Evolutionary conservation across 2,329 filamentous ascomycete genomes (phyloP).

Genomic region (Rhynchosporium graminicola): DNA sequence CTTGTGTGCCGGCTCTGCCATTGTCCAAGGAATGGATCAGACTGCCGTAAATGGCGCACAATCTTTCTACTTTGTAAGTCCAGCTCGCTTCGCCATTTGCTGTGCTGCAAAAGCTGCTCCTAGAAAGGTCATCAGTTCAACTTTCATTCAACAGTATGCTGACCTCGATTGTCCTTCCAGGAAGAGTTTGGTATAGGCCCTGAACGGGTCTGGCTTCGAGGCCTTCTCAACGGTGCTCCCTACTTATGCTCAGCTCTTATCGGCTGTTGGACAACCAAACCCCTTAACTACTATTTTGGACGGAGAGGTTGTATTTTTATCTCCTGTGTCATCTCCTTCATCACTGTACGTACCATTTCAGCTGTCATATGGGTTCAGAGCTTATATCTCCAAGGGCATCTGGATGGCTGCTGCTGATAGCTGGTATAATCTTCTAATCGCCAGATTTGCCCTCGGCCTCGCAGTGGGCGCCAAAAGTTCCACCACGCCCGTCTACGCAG

Average conservation of each 20-base stretch:
- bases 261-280: conserved; percentile 55
- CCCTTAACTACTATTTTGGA: conserved; percentile 64
- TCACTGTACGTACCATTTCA: conserved; percentile 13
- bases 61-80: conserved; percentile 53
- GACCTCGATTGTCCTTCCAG: not conserved
- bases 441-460: conserved; percentile 70
- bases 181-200: conserved; percentile 36
- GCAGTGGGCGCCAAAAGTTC: conserved; percentile 74
- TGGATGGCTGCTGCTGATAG: conserved; percentile 55
- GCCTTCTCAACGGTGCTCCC: conserved; percentile 62
- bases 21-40: conserved; percentile 54
- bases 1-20: conserved; percentile 23
- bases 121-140: too few relatives aligned
- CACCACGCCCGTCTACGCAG: conserved; percentile 69
- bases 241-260: conserved; percentile 53
- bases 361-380: not conserved
- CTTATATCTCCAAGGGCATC: conserved; percentile 14
- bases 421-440: conserved; percentile 71
- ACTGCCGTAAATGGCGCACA: conserved; percentile 69
- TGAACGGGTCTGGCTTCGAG: conserved; percentile 51
- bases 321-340: conserved; percentile 70
- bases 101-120: too few relatives aligned
- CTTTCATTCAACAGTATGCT: not conserved
- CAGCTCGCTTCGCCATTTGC: not conserved
- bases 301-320: conserved; percentile 71